Conservation (phyloP, 1,284 basidiomycete species). For the Anthracocystis setariae region DNA sequence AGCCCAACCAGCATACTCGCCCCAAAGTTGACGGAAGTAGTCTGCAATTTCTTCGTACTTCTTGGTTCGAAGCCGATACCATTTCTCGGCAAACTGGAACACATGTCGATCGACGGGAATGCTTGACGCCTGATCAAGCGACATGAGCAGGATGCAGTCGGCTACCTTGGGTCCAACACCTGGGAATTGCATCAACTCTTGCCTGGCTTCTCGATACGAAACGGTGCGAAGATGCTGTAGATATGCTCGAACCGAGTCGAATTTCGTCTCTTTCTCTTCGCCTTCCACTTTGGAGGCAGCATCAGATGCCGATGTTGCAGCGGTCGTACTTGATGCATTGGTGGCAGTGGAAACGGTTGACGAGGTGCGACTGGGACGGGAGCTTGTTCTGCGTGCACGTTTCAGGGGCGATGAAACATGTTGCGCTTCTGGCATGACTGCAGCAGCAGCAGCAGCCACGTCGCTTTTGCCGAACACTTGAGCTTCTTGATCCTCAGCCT, state of each 20-base stretch:
- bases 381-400: conserved; percentile 12
- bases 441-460: too few species aligned
- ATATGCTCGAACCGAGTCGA: conserved; percentile 71
- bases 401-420: conserved; percentile 4
- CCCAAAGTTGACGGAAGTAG: conserved; percentile 61
- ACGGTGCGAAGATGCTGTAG: conserved; percentile 73
- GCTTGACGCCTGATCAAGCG: conserved; percentile 77
- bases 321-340: background rate
- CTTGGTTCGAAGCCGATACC: conserved; percentile 60
- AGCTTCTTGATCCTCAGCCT: conserved; percentile 16
- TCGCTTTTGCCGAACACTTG: background rate
- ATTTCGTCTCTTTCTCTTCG: conserved; percentile 22
- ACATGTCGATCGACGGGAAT: conserved; percentile 67
- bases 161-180: conserved; percentile 87
- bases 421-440: background rate
- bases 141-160: conserved; percentile 89
- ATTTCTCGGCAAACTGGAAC: conserved; percentile 64
- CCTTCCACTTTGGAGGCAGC: background rate
- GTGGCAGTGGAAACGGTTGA: conserved; percentile 1
- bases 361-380: conserved; percentile 7
- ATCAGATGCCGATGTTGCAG: conserved; percentile 2
- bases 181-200: conserved; percentile 79
- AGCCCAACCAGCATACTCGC: conserved; percentile 65
- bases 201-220: conserved; percentile 75
- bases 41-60: conserved; percentile 64